Percentiles rank a stretch among this genome's conserved stretches.
phyloP scores from a whole-genome alignment of 106 monocot genomes.

The Agapanthus africanus region DNA sequence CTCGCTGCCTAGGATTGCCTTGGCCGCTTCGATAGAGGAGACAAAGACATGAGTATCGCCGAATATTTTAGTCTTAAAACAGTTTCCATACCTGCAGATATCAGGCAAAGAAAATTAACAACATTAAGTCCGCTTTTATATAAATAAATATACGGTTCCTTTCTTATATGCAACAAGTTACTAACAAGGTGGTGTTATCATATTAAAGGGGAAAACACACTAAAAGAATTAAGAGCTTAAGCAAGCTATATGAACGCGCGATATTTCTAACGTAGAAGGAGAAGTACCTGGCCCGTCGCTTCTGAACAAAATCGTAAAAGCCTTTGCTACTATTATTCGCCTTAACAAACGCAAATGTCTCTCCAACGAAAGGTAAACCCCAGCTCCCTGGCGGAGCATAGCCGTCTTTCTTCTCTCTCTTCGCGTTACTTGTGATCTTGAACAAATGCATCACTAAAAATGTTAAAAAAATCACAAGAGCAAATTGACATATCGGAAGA shows the following conservation, averaged over 20 bases:
- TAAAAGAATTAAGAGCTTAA: no score
- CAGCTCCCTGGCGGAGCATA: slow-evolving; percentile 46
- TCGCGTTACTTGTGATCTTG: neutral
- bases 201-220: no score
- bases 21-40: slow-evolving; percentile 33
- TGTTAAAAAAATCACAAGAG: neutral
- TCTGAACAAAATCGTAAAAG: slow-evolving; percentile 52
- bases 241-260: no score
- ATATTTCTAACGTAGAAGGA: no score
- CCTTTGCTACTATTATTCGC: slow-evolving; percentile 52
- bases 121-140: no score
- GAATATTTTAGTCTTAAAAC: slow-evolving; percentile 65
- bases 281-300: slow-evolving; percentile 23
- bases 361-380: slow-evolving; percentile 58
- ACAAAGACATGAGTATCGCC: slow-evolving; percentile 62
- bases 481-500: neutral
- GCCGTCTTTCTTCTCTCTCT: neutral
- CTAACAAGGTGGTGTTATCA: no score
- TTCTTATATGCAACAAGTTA: no score
- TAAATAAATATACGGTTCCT: no score
- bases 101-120: no score
- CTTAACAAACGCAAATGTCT: slow-evolving; percentile 52
- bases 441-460: neutral
- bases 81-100: slow-evolving; percentile 48
- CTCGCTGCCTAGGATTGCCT: slow-evolving; percentile 34